Conservation (phyloP, 2,329 filamentous ascomycete genomes). For the Peltaster fructicola region DNA sequence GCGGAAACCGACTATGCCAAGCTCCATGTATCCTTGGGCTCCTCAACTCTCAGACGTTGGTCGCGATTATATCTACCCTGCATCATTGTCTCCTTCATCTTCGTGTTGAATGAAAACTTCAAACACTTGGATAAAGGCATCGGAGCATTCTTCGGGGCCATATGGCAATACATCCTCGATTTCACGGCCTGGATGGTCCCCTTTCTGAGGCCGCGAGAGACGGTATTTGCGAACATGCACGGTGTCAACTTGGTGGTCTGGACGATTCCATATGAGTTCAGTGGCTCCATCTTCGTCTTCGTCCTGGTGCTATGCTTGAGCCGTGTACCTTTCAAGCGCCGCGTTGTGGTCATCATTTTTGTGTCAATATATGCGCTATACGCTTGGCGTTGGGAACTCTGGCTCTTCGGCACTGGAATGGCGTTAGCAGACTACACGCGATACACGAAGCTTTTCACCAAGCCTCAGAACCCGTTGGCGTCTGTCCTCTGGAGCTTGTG, state of each 20-base stretch:
- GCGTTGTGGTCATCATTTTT: conserved; percentile 3
- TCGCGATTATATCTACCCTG: background rate
- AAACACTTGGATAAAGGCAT: too few relatives aligned
- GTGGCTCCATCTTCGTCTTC: conserved; percentile 7
- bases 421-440: conserved; percentile 8
- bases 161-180: too few relatives aligned
- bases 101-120: too few relatives aligned
- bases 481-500: background rate
- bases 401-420: conserved; percentile 7
- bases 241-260: conserved; percentile 9
- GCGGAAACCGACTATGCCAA: too few relatives aligned
- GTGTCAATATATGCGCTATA: conserved; percentile 4
- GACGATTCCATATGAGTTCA: conserved; percentile 11
- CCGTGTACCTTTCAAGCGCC: conserved; percentile 3
- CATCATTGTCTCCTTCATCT: too few relatives aligned
- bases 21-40: too few relatives aligned
- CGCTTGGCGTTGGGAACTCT: conserved; percentile 7
- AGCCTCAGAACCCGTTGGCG: conserved; percentile 2
- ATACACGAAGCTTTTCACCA: conserved; percentile 6
- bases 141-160: too few relatives aligned
- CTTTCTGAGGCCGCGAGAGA: too few relatives aligned
- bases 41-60: conserved; percentile 1
- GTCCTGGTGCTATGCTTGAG: conserved; percentile 5
- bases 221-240: too few relatives aligned
- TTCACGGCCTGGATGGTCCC: too few relatives aligned